These are phyloP conservation scores for Butyriboletus loyo DNA, from an alignment of 768 basidiomycete genomes.

Conservation along the genomic window DNA sequence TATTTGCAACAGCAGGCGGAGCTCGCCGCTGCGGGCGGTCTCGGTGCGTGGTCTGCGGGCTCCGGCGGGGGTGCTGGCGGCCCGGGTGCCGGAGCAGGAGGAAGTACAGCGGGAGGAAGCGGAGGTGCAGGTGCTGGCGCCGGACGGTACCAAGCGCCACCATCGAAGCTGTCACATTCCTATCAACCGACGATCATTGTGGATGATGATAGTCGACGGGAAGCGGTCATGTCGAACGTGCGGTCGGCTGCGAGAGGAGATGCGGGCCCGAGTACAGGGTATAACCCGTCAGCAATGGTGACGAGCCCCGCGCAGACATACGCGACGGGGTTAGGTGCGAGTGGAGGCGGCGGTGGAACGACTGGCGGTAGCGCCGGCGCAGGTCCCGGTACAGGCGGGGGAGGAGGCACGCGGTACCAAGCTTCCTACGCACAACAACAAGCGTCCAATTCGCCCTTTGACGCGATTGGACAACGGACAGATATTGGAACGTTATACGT, in stretches of 20 bases:
- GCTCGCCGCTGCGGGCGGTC: conserved; percentile 61
- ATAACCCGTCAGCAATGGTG: conserved; percentile 51
- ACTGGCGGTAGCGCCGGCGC: background rate
- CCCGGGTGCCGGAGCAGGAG: background rate
- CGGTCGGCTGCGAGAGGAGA: conserved; percentile 59
- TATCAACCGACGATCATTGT: conserved; percentile 59
- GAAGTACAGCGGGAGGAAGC: conserved; percentile 28
- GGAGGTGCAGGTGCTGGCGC: conserved; percentile 16
- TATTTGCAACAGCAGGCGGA: conserved; percentile 93
- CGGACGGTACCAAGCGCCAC: conserved; percentile 46
- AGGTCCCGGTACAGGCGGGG: conserved; percentile 2
- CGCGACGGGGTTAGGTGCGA: conserved; percentile 32
- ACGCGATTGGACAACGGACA: conserved; percentile 57
- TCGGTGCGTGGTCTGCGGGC: conserved; percentile 51
- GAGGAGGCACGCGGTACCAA: conserved; percentile 49
- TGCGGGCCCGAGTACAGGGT: conserved; percentile 38
- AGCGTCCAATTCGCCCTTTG: conserved; percentile 45
- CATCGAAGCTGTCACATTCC: conserved; percentile 32
- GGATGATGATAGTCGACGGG: conserved; percentile 67
- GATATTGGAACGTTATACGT: conserved; percentile 72
- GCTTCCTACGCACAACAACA: conserved; percentile 50
- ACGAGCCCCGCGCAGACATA: conserved; percentile 78
- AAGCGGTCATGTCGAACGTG: conserved; percentile 80
- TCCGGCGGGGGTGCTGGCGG: conserved; percentile 12
- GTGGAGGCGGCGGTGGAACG: background rate